Conservation (phyloP, 2,329 filamentous ascomycete species). For the Botrytis deweyae region DNA sequence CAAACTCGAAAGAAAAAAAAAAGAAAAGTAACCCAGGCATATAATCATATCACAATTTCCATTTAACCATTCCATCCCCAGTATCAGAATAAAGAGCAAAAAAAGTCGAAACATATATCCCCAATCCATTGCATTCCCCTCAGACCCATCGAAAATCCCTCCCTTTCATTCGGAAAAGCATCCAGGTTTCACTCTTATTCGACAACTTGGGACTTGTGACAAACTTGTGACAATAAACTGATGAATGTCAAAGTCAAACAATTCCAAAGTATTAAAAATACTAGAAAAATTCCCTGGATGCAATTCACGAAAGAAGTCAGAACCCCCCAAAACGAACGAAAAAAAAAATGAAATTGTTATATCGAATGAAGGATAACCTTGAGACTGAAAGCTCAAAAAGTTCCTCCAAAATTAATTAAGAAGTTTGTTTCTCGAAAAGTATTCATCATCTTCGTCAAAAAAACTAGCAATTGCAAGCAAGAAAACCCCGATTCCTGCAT, state of each 20-base stretch:
- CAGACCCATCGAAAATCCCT: background rate
- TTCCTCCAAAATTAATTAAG: conserved; percentile 20
- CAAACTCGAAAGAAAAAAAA: background rate
- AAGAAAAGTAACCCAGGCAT: conserved; percentile 16
- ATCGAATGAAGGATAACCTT: conserved; percentile 13
- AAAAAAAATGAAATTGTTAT: background rate
- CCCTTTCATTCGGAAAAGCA: background rate
- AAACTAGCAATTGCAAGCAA: conserved; percentile 27
- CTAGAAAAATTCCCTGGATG: background rate
- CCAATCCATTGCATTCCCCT: conserved; percentile 5
- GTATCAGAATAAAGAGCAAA: background rate
- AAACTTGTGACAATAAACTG: background rate
- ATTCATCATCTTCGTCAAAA: conserved; percentile 38
- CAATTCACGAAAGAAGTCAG: background rate
- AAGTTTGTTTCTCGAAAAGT: conserved; percentile 20
- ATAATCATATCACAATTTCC: conserved; percentile 23
- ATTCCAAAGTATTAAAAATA: background rate
- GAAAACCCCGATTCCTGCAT: conserved; percentile 21
- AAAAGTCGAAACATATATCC: conserved; percentile 9
- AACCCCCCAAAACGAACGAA: background rate
- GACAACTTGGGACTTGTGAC: background rate
- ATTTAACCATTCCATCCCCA: conserved; percentile 11
- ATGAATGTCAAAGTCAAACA: background rate
- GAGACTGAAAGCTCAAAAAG: background rate
- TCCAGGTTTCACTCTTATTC: background rate